phyloP scores from a whole-genome alignment of 139 green algal genomes.

The Coccomyxa sp. region DNA sequence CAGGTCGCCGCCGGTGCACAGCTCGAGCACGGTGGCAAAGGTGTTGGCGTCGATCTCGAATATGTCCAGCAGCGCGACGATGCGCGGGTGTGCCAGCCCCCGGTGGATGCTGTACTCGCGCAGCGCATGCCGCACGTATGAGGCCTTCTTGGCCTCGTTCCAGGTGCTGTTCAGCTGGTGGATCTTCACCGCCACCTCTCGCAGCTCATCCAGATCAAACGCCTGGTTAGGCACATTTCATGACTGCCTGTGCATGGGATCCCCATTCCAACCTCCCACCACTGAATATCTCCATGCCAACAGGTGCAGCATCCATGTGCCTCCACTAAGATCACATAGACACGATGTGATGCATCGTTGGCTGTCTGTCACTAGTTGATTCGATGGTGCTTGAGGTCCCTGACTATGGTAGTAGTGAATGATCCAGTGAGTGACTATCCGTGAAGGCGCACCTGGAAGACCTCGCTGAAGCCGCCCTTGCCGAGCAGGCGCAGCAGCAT shows the following conservation, averaged over 20 bases:
- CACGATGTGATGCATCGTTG: no score
- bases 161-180: conserved; percentile 80
- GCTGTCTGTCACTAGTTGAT: no score
- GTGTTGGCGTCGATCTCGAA: conserved; percentile 89
- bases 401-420: no score
- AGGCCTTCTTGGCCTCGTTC: conserved; percentile 72
- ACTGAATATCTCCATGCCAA: no score
- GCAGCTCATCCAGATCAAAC: conserved; percentile 57
- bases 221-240: conserved; percentile 33
- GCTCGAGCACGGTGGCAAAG: conserved; percentile 92
- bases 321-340: no score
- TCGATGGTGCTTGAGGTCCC: no score
- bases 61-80: conserved; percentile 83
- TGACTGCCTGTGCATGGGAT: background rate
- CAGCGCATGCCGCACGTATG: conserved; percentile 87
- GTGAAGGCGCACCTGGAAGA: conserved; percentile 56
- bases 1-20: conserved; percentile 81
- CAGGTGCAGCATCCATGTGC: no score
- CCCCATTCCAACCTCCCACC: background rate
- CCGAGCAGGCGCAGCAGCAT: conserved; percentile 82
- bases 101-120: conserved; percentile 91
- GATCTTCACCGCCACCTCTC: conserved; percentile 78
- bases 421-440: background rate
- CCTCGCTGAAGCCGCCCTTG: conserved; percentile 91
- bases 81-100: conserved; percentile 53